Percentiles rank a stretch among this genome's conserved stretches.
These are phyloP conservation scores for Stevia rebaudiana DNA, from an alignment of 140 eudicot species.

Conservation along the genomic window DNA sequence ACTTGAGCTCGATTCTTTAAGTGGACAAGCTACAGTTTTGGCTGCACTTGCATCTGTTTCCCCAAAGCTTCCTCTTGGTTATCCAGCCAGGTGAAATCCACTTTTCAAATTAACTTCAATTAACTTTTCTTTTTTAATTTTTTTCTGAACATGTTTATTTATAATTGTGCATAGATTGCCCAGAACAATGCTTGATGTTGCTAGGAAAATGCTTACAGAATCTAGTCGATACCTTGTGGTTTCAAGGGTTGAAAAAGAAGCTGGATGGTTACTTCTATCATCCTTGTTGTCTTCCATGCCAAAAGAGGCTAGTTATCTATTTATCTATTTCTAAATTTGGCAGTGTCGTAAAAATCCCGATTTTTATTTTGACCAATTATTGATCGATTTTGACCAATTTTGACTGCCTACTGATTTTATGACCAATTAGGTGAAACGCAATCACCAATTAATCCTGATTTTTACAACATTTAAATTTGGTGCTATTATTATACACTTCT, in stretches of 20 bases:
- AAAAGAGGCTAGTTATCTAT: conserved; percentile 55
- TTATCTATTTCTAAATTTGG: not conserved
- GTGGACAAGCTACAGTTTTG: conserved; percentile 93
- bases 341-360: too few species aligned
- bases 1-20: conserved; percentile 74
- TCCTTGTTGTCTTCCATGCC: conserved; percentile 90
- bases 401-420: too few species aligned
- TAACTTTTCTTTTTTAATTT: conserved; percentile 3
- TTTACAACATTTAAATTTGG: not conserved
- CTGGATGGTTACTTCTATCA: conserved; percentile 91
- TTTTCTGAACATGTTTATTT: conserved; percentile 20
- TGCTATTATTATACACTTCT: conserved; percentile 4
- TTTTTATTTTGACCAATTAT: too few species aligned
- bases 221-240: conserved; percentile 63
- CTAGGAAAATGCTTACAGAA: conserved; percentile 74
- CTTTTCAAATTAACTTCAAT: conserved; percentile 1
- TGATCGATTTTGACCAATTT: too few species aligned
- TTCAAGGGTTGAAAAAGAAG: conserved; percentile 85
- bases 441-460: too few species aligned
- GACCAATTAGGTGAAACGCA: too few species aligned
- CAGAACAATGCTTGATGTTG: conserved; percentile 79
- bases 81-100: conserved; percentile 74
- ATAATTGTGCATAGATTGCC: conserved; percentile 62
- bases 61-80: conserved; percentile 92
- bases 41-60: conserved; percentile 90